A percentile compares a stretch with the other conserved stretches of the same genome.
phyloP scores from a whole-genome alignment of 2,329 filamentous ascomycete genomes.

The Blastomyces gilchristii region DNA sequence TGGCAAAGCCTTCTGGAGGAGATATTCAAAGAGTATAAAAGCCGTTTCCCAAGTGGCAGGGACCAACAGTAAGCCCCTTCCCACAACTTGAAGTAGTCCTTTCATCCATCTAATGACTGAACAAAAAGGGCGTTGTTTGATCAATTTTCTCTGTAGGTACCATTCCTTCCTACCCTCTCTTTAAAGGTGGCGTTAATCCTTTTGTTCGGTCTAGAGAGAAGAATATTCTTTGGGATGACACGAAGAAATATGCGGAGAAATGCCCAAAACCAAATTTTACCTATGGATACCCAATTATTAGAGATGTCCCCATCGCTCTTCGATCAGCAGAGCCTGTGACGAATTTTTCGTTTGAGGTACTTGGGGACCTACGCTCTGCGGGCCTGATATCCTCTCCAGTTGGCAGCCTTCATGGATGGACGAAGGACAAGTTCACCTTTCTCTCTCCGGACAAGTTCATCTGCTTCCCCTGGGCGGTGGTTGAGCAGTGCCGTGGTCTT shows the following conservation, averaged over 20 bases:
- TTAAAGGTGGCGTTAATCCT: neutral
- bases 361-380: neutral
- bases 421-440: neutral
- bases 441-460: neutral
- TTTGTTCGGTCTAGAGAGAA: neutral
- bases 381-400: neutral
- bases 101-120: neutral
- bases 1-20: neutral
- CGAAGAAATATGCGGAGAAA: neutral
- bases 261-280: conserved; percentile 1
- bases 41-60: neutral
- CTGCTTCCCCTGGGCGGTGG: conserved; percentile 2
- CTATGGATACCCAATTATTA: neutral
- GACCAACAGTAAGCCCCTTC: neutral
- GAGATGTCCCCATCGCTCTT: neutral
- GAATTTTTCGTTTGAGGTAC: neutral
- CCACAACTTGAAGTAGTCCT: neutral
- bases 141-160: conserved; percentile 4
- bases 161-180: neutral
- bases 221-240: conserved; percentile 1
- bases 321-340: neutral
- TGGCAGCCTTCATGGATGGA: neutral
- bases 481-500: neutral
- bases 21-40: neutral
- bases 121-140: neutral